A percentile compares a stretch with the other conserved stretches of the same genome.
Conservation (phyloP, 441 rosid species). For the Aquilaria agallochum region DNA sequence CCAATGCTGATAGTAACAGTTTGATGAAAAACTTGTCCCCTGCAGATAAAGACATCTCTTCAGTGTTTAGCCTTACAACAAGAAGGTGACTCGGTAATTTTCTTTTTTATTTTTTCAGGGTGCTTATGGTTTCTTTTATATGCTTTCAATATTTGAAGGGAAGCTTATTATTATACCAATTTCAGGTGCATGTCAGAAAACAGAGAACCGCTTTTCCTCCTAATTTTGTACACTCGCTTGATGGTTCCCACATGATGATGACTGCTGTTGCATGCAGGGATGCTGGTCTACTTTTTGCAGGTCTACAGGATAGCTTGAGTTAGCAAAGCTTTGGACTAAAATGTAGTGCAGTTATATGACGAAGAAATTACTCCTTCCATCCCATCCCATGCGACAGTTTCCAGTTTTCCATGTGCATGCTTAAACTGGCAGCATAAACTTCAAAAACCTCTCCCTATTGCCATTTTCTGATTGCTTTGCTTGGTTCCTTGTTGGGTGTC, state of each 20-base stretch:
- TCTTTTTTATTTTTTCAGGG: slow-evolving; percentile 11
- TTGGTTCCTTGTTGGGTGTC: too few relatives aligned
- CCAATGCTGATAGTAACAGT: background rate
- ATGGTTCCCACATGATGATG: slow-evolving; percentile 99
- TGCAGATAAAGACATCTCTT: slow-evolving; percentile 91
- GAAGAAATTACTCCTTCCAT: too few relatives aligned
- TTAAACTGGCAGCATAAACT: too few relatives aligned
- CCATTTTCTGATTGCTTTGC: too few relatives aligned
- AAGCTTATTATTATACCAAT: slow-evolving; percentile 6
- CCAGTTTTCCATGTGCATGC: background rate
- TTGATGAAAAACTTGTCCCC: slow-evolving; percentile 15
- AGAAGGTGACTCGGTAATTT: slow-evolving; percentile 77
- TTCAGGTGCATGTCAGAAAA: slow-evolving; percentile 73
- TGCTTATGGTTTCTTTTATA: slow-evolving; percentile 7
- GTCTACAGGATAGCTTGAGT: slow-evolving; percentile 27
- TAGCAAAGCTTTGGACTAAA: background rate
- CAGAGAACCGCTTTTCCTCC: slow-evolving; percentile 98
- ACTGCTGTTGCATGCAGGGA: slow-evolving; percentile 95
- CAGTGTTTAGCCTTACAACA: slow-evolving; percentile 85
- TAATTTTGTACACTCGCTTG: slow-evolving; percentile 93
- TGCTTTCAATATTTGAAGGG: slow-evolving; percentile 5
- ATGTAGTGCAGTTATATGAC: too few relatives aligned
- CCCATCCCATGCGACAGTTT: too few relatives aligned
- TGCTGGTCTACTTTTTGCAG: slow-evolving; percentile 87
- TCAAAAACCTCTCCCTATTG: too few relatives aligned